Evolutionary conservation across 2,329 filamentous ascomycete species (phyloP).

Genomic region (Xylaria arbuscula): DNA sequence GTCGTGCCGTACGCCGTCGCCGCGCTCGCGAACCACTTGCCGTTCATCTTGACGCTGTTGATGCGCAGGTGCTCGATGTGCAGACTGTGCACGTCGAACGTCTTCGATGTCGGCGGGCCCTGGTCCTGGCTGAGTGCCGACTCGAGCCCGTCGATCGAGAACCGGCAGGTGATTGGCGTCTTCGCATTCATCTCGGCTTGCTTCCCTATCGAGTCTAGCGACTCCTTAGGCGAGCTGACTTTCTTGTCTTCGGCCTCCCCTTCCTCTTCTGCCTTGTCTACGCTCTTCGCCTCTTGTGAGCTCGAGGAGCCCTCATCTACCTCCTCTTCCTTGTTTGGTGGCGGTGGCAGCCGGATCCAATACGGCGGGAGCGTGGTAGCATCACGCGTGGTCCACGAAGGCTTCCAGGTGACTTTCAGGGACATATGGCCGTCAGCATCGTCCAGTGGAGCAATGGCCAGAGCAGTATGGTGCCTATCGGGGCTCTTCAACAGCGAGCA

Average conservation of each 20-base stretch:
- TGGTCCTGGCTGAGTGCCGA: constrained; percentile 57
- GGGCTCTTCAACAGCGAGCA: constrained; percentile 67
- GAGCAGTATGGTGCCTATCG: constrained; percentile 59
- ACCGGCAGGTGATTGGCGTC: constrained; percentile 59
- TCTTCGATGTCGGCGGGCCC: constrained; percentile 41
- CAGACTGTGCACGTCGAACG: constrained; percentile 52
- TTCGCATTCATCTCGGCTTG: constrained; percentile 45
- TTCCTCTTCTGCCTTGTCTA: constrained; percentile 10
- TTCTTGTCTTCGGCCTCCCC: constrained; percentile 25
- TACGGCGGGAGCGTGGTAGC: constrained; percentile 67
- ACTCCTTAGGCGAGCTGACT: constrained; percentile 42
- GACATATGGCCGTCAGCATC: constrained; percentile 71
- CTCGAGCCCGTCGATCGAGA: constrained; percentile 60
- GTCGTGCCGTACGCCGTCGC: constrained; percentile 66
- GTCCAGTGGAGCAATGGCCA: constrained; percentile 66
- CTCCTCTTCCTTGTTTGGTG: constrained; percentile 45
- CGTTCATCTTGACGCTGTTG: constrained; percentile 51
- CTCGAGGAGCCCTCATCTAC: constrained; percentile 23
- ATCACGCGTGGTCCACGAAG: constrained; percentile 64
- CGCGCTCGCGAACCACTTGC: constrained; percentile 68
- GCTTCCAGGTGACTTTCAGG: constrained; percentile 66
- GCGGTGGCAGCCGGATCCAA: constrained; percentile 63
- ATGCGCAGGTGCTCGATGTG: constrained; percentile 61
- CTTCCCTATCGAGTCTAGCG: constrained; percentile 53
- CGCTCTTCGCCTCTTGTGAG: constrained; percentile 25